These are phyloP conservation scores for Venturia pyrina DNA, from an alignment of 2,329 filamentous ascomycete genomes.

Conservation along the genomic window DNA sequence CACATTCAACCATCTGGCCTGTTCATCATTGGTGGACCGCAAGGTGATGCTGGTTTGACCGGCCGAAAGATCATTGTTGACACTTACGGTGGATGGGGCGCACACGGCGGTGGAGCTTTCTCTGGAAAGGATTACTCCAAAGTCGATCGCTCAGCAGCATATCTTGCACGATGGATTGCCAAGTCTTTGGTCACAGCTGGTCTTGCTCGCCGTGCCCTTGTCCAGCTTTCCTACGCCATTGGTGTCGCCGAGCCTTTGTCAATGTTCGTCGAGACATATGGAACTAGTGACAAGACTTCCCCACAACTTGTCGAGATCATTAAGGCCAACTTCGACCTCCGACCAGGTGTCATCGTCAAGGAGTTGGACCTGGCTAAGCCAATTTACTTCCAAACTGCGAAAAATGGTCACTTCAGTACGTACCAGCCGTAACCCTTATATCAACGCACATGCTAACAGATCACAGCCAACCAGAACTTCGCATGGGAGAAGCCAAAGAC, in stretches of 20 bases:
- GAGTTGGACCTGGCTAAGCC: slow-evolving; percentile 91
- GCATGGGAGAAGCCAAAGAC: slow-evolving; percentile 96
- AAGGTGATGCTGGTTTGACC: slow-evolving; percentile 97
- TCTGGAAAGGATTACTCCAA: slow-evolving; percentile 99
- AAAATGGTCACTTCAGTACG: slow-evolving; percentile 89
- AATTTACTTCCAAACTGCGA: slow-evolving; percentile 97
- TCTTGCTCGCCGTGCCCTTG: slow-evolving; percentile 83
- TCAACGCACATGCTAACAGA: neutral
- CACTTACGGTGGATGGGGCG: slow-evolving; percentile 99
- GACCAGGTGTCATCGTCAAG: slow-evolving; percentile 96
- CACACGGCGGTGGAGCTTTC: slow-evolving; percentile 99
- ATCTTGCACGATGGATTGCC: slow-evolving; percentile 96
- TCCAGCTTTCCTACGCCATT: slow-evolving; percentile 98
- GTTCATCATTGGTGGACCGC: slow-evolving; percentile 98
- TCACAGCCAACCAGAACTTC: slow-evolving; percentile 80
- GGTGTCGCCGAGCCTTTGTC: slow-evolving; percentile 97
- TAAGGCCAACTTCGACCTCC: slow-evolving; percentile 90
- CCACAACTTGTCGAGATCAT: slow-evolving; percentile 95
- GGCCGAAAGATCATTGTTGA: slow-evolving; percentile 99
- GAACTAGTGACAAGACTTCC: slow-evolving; percentile 79
- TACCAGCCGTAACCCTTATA: no score
- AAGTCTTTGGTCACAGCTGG: slow-evolving; percentile 90
- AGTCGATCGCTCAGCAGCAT: slow-evolving; percentile 96
- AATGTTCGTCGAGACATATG: slow-evolving; percentile 96
- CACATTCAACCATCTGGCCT: slow-evolving; percentile 98